Evolutionary conservation across 1,284 basidiomycete species (phyloP).

Genomic region (Naganishia sp.): DNA sequence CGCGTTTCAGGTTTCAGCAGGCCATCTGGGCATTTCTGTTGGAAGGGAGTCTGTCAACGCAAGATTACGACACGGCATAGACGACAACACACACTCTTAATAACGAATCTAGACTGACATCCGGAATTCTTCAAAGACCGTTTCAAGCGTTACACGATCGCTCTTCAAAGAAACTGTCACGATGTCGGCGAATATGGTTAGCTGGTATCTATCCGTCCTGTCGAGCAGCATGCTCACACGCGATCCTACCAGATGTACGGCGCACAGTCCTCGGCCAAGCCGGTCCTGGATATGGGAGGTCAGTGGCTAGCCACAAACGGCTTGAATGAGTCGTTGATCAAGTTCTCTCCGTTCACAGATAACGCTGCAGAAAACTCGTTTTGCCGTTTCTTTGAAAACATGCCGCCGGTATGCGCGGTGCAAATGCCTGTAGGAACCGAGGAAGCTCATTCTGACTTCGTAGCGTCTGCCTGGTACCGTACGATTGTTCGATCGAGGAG

Average conservation of each 20-base stretch:
- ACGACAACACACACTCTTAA: too few relatives aligned
- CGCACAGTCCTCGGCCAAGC: slow-evolving; percentile 48
- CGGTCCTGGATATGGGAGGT: slow-evolving; percentile 51
- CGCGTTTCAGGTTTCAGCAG: slow-evolving; percentile 12
- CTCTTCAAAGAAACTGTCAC: not conserved
- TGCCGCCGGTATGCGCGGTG: slow-evolving; percentile 56
- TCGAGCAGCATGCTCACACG: not conserved
- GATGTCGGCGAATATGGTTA: slow-evolving; percentile 30
- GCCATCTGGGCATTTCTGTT: too few relatives aligned
- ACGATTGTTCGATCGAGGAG: slow-evolving; percentile 75
- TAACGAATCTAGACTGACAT: too few relatives aligned
- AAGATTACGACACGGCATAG: not conserved
- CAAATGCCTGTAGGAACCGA: not conserved
- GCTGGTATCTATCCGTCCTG: not conserved
- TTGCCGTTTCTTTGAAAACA: slow-evolving; percentile 67
- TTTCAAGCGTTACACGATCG: too few relatives aligned
- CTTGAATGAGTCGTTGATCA: too few relatives aligned
- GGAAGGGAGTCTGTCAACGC: not conserved
- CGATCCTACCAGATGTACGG: slow-evolving; percentile 45
- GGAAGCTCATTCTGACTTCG: slow-evolving; percentile 3
- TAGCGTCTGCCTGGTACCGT: slow-evolving; percentile 62
- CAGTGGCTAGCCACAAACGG: not conserved
- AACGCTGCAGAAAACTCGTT: slow-evolving; percentile 71
- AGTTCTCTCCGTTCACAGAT: slow-evolving; percentile 47
- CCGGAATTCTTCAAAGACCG: too few relatives aligned